phyloP scores from a whole-genome alignment of 163 green algal genomes.

The Trebouxia gelatinosa region DNA sequence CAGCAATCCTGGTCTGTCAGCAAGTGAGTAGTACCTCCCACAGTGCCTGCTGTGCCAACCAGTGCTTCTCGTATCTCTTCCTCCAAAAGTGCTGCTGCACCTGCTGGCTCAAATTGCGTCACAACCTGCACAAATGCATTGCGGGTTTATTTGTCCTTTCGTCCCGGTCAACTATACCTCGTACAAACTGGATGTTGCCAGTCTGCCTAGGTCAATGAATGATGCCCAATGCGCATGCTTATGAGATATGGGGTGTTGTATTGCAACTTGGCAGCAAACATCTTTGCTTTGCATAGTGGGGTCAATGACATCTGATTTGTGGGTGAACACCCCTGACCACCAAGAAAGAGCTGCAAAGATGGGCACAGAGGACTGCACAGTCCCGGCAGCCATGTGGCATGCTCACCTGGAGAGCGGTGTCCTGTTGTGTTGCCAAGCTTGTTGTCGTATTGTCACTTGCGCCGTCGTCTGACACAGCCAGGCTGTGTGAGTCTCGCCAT shows the following conservation, averaged over 20 bases:
- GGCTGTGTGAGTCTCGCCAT: neutral
- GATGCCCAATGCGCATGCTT: neutral
- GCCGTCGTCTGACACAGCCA: neutral
- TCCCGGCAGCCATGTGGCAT: slow-evolving; percentile 6
- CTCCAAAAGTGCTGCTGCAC: slow-evolving; percentile 64
- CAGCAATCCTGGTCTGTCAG: too few species aligned
- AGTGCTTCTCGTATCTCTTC: slow-evolving; percentile 69
- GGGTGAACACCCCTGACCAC: neutral
- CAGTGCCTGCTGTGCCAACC: slow-evolving; percentile 59
- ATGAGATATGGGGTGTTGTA: neutral
- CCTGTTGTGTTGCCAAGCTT: slow-evolving; percentile 5
- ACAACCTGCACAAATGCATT: slow-evolving; percentile 6
- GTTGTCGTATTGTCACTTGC: neutral
- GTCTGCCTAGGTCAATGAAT: neutral
- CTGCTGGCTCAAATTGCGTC: slow-evolving; percentile 56
- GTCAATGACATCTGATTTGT: neutral
- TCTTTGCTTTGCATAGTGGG: neutral
- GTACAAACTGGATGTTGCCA: neutral
- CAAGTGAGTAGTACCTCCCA: slow-evolving; percentile 49
- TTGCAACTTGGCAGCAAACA: neutral
- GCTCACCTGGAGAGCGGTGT: neutral
- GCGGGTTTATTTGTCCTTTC: neutral
- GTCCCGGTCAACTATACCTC: neutral
- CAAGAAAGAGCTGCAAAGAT: neutral
- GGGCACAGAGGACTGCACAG: neutral